Evolutionary conservation across 1,284 basidiomycete species (phyloP), one percentile per base, ranked within the genome.

Genomic region (Trichosporon faecale): DNA sequence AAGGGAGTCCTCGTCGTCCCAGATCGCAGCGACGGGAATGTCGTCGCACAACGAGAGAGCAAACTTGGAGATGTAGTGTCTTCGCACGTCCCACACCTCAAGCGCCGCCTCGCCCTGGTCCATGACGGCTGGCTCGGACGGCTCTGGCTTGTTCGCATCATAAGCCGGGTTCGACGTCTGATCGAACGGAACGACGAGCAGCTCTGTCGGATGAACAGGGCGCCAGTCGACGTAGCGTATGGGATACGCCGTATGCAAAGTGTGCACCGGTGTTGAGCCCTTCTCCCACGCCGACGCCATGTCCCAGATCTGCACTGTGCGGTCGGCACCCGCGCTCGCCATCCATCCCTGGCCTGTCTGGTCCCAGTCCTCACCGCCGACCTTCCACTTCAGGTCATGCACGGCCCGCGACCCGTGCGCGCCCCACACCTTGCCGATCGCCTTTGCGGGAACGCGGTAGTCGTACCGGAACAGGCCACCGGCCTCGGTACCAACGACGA

Each of bases 1-100:
- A n/a, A 95, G 80, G 1, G 88, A 86, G 79, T 92, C 87, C 0
- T 90, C 87, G 77, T 91, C 90, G 23, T 76, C 85, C 80, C 93
- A 94, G 25, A 85, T 85, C 18, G 91, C 85, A 74, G 92, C 92
- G 89, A 76, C 69, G 0, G 79, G 75, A 2, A 64, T 68, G 35
- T 79, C 77, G 67, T 79, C 79, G 29, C 72, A 40, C 33, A 74
- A 67, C 18, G 63, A 73, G 5, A 94, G 85, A 0, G 88, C 86
- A 88, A 93, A 95, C 81, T 95, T 95, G 5, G 91, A 89, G 61
- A 95, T 86, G 86, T 91, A 91, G 3, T 89, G 88, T 44, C 93
- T 85, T 49, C 93, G 86, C 0, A 93, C 91, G 78, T 95, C 93
- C 93, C 93, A 95, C 21, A 95, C 89, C 77, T 95, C 92, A 25